Percentiles rank a stretch among this genome's conserved stretches.
These are phyloP conservation scores for Fraxinus nigra DNA, from an alignment of 305 asterid species.

Conservation along the genomic window DNA sequence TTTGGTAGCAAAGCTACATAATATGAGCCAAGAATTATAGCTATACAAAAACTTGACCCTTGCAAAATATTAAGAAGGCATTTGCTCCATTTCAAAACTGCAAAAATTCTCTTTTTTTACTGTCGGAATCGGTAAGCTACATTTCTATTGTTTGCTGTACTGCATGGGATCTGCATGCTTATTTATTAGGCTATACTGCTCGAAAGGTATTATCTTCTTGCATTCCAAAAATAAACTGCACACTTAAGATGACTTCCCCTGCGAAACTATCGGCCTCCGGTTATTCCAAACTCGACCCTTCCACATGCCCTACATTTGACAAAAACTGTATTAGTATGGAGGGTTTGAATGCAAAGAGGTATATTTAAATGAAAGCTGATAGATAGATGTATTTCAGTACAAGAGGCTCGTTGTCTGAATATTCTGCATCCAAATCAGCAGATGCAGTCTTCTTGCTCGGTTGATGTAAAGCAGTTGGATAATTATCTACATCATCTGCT, in stretches of 20 bases:
- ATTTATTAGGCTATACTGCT: not conserved
- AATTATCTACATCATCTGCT: slow-evolving; percentile 29
- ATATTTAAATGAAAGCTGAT: not conserved
- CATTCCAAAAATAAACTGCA: not conserved
- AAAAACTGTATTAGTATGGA: slow-evolving; percentile 20
- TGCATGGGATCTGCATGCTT: not conserved
- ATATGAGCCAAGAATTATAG: not conserved
- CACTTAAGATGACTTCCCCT: not conserved
- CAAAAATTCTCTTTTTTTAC: not conserved
- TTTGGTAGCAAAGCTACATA: not conserved
- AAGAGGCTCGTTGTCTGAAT: slow-evolving; percentile 84
- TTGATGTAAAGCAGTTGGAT: slow-evolving; percentile 24
- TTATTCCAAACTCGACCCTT: slow-evolving; percentile 55
- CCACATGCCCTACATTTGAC: slow-evolving; percentile 68
- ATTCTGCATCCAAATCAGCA: slow-evolving; percentile 42
- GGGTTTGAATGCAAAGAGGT: not conserved
- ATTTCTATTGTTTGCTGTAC: not conserved
- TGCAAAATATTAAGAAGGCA: not conserved
- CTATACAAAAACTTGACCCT: not conserved
- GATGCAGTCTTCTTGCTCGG: slow-evolving; percentile 31
- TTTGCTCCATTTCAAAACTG: not conserved
- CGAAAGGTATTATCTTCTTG: not conserved
- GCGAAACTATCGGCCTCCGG: not conserved
- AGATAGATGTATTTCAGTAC: slow-evolving; percentile 37
- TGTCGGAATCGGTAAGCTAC: not conserved